Evolutionary conservation across 2,329 filamentous ascomycete genomes (phyloP).

Genomic region (Alternaria metachromatica): DNA sequence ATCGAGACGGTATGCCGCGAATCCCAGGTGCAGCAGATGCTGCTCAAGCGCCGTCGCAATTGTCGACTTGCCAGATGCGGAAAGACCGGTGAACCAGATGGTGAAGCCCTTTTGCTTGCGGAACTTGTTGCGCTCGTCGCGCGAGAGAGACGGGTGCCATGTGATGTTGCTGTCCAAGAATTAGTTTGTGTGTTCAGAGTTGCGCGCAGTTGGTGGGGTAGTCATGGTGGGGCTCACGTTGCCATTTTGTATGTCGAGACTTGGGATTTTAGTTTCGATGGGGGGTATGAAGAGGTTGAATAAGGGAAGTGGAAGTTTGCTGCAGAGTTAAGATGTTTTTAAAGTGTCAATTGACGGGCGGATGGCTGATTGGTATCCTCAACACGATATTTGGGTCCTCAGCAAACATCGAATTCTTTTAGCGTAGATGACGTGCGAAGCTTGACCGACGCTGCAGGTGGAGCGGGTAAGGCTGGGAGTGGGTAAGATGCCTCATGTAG

Average conservation of each 20-base stretch:
- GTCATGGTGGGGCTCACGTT: slow-evolving; percentile 41
- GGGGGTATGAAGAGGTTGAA: background rate
- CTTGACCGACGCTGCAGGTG: slow-evolving; percentile 2
- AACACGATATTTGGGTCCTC: slow-evolving; percentile 9
- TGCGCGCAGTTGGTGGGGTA: slow-evolving; percentile 28
- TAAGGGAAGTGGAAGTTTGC: background rate
- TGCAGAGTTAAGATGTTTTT: slow-evolving; percentile 8
- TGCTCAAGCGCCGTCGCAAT: slow-evolving; percentile 97
- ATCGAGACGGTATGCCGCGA: slow-evolving; percentile 90
- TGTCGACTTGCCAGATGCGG: slow-evolving; percentile 95
- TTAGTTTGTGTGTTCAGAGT: slow-evolving; percentile 13
- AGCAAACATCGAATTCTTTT: slow-evolving; percentile 28
- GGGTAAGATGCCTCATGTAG: background rate
- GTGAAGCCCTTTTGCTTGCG: slow-evolving; percentile 90
- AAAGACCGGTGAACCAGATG: slow-evolving; percentile 97
- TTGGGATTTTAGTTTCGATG: background rate
- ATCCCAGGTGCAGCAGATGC: slow-evolving; percentile 84
- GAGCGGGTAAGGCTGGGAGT: slow-evolving; percentile 21
- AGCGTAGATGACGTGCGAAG: slow-evolving; percentile 37
- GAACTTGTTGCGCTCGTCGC: slow-evolving; percentile 73
- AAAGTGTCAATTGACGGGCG: slow-evolving; percentile 7
- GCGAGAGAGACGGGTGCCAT: slow-evolving; percentile 83
- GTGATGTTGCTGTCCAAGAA: slow-evolving; percentile 75
- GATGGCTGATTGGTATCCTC: slow-evolving; percentile 17
- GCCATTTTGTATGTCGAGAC: slow-evolving; percentile 32